These are phyloP conservation scores for Aureobasidium sp. DNA, from an alignment of 2,329 filamentous ascomycete genomes.

Conservation along the genomic window DNA sequence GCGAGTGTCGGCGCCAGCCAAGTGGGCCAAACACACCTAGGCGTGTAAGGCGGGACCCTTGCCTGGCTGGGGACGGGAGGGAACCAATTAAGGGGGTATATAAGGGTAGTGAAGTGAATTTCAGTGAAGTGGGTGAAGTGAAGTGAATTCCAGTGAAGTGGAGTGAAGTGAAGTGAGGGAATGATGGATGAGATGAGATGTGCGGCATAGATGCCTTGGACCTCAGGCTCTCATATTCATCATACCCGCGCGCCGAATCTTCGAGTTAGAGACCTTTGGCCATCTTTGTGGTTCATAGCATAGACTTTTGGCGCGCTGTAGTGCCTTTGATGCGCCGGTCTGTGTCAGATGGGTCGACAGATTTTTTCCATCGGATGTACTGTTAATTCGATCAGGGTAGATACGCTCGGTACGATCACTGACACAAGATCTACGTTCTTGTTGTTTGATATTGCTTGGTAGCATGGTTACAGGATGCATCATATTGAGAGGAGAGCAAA, in stretches of 20 bases:
- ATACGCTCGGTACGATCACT: not conserved
- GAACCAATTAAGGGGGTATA: too few species aligned
- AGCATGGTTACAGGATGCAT: not conserved
- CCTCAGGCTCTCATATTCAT: too few species aligned
- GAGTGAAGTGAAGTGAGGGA: too few species aligned
- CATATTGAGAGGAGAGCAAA: slow-evolving; percentile 27
- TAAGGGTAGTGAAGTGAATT: too few species aligned
- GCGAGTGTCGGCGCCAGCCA: not conserved
- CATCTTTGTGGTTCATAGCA: not conserved
- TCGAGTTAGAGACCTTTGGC: not conserved
- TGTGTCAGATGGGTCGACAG: not conserved
- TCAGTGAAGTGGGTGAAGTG: too few species aligned
- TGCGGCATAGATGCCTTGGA: too few species aligned
- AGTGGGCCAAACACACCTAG: not conserved
- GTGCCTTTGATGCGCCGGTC: not conserved
- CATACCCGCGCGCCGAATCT: not conserved
- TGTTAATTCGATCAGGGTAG: not conserved
- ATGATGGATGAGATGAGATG: too few species aligned
- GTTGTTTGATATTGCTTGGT: not conserved
- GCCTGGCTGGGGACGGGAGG: too few species aligned
- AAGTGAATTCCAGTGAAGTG: too few species aligned
- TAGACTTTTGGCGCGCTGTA: not conserved
- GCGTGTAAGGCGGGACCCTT: not conserved
- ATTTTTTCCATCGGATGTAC: not conserved
- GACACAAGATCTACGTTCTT: not conserved